Evolutionary conservation across 2,329 filamentous ascomycete species (phyloP), one percentile per base, ranked within the genome.

Genomic region (Falciphora oryzae): DNA sequence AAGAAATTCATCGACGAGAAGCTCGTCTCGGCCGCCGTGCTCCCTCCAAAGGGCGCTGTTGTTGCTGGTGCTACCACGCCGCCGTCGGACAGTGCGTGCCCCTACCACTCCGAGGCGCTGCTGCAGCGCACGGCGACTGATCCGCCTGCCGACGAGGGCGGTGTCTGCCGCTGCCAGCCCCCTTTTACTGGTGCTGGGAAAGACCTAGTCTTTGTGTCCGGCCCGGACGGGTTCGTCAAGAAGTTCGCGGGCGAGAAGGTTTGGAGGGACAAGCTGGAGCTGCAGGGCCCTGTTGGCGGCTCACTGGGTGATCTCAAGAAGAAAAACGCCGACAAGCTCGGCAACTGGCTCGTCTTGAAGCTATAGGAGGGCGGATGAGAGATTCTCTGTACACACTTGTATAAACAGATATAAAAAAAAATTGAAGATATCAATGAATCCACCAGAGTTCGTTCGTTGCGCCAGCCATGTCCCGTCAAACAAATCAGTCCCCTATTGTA

Each of bases 151-250:
- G 66, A 68, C 53, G 56, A 67, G 59, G 65, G 65, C 31, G 73
- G 74, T 67, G 65, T 67, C 6, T 77, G 75, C 66, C 67, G 67
- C 68, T 13, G 65, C 35, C 27, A 16, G 5, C 6, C 44, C 3
- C 63, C 1, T 60, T 68, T 14, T 70, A 70, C 7, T 70, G 71
- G 14, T 71, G 76, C 1, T 81, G 84, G 63, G 1, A 85, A 83
- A 67, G 88, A 87, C 66, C 74, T 97, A 27, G 79, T 97, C n/a
- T 81, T 97, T 65, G 85, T 98, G 1, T 96, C 93, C 0, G 95
- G 95, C 0, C 94, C 95, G 0, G 92, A 96, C 64, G 94, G 95
- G 0, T 98, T 98, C 76, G 83, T 98, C 56, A 83, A 85, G 58
- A 84, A 89, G 68, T 91, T 90, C 77, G 92, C 92, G 2, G 94